Conservation (phyloP, 2,329 filamentous ascomycete genomes). For the Ceratocystis smalleyi region DNA sequence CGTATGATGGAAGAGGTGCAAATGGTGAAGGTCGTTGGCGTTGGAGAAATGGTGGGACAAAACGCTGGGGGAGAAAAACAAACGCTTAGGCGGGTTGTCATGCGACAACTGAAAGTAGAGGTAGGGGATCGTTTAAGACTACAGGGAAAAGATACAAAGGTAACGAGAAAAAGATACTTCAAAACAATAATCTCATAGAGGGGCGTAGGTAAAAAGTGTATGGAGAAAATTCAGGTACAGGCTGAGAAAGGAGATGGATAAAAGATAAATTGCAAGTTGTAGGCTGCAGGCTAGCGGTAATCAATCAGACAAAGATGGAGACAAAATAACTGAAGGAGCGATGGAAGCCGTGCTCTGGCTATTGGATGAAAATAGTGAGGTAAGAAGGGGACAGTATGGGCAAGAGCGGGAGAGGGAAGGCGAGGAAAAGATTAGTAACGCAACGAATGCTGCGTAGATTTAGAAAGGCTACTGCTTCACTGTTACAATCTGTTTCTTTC, state of each 20-base stretch:
- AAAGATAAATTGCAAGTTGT: neutral
- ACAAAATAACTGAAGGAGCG: neutral
- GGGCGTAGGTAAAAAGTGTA: neutral
- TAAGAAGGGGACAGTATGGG: neutral
- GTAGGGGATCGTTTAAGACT: neutral
- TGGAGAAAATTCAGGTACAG: neutral
- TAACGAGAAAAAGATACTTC: neutral
- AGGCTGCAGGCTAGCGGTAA: neutral
- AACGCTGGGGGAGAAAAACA: neutral
- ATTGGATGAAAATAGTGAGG: neutral
- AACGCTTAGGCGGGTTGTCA: slow-evolving; percentile 1
- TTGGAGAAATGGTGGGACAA: neutral
- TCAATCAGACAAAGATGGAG: neutral
- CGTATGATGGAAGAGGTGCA: no score
- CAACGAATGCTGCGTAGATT: neutral
- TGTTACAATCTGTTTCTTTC: neutral
- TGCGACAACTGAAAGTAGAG: neutral
- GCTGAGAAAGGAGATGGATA: neutral
- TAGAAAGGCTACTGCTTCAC: neutral
- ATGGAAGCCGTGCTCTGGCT: neutral
- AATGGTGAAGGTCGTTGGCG: neutral
- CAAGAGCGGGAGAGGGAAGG: slow-evolving; percentile 1
- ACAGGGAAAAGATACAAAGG: neutral
- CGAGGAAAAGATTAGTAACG: neutral
- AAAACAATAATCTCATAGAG: neutral